Percentiles rank a stretch among this genome's conserved stretches.
phyloP scores from a whole-genome alignment of 495 filamentous ascomycete genomes.

The Pyrenopolyporus hunteri region DNA sequence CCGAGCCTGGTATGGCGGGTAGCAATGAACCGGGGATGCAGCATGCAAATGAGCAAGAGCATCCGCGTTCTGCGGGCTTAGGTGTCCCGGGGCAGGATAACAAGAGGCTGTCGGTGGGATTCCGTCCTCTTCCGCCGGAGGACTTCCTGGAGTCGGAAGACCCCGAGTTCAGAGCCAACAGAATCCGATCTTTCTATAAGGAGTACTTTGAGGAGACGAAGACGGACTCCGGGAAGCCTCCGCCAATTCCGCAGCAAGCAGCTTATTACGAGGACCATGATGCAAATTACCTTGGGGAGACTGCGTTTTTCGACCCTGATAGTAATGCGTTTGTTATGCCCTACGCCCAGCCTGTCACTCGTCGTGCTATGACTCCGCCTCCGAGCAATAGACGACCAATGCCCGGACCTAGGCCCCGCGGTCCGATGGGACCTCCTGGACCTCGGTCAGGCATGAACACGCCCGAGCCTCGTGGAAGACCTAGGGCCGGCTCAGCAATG shows the following conservation, averaged over 20 bases:
- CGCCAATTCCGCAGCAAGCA: slow-evolving; percentile 45
- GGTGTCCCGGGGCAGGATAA: slow-evolving; percentile 67
- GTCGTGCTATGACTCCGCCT: slow-evolving; percentile 97
- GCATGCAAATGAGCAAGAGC: slow-evolving; percentile 41
- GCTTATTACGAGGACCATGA: slow-evolving; percentile 75
- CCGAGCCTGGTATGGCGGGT: slow-evolving; percentile 4
- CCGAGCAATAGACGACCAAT: slow-evolving; percentile 72
- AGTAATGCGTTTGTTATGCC: slow-evolving; percentile 76
- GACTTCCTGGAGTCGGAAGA: slow-evolving; percentile 72
- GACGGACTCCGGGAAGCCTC: slow-evolving; percentile 55
- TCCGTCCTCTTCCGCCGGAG: slow-evolving; percentile 91
- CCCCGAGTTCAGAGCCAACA: slow-evolving; percentile 91
- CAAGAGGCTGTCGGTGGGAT: slow-evolving; percentile 81
- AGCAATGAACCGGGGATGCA: slow-evolving; percentile 40
- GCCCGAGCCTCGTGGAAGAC: slow-evolving; percentile 46
- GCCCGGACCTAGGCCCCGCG: slow-evolving; percentile 43
- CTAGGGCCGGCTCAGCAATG: slow-evolving; percentile 52
- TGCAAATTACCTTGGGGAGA: slow-evolving; percentile 65
- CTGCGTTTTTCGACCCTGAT: slow-evolving; percentile 74
- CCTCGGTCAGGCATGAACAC: slow-evolving; percentile 48
- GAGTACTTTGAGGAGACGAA: slow-evolving; percentile 96
- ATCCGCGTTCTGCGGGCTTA: slow-evolving; percentile 45
- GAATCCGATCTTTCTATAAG: slow-evolving; percentile 98
- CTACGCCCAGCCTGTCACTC: slow-evolving; percentile 80
- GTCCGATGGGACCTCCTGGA: slow-evolving; percentile 44